Conservation (phyloP, 31 red algal species). For the Porphyra umbilicalis region DNA sequence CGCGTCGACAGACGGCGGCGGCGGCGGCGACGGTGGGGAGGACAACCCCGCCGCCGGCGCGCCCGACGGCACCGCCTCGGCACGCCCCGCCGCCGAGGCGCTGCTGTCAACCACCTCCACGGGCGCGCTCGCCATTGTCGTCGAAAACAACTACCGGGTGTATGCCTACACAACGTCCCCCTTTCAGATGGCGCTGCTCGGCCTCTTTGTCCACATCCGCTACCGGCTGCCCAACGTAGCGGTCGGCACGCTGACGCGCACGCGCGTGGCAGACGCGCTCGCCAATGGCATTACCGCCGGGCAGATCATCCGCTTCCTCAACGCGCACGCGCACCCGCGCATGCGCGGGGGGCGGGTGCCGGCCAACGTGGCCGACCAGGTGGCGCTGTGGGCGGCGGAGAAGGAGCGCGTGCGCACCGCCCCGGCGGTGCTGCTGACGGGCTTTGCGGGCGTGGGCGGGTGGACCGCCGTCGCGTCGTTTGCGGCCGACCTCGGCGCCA, state of each 20-base stretch:
- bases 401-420: constrained; percentile 54
- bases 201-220: constrained; percentile 80
- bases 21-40: not conserved
- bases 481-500: constrained; percentile 37
- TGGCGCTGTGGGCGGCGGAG: constrained; percentile 91
- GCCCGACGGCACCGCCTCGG: not conserved
- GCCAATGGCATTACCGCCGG: constrained; percentile 89
- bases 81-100: constrained; percentile 3
- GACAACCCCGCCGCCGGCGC: constrained; percentile 6
- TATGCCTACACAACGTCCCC: constrained; percentile 88
- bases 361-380: constrained; percentile 77
- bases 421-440: constrained; percentile 61
- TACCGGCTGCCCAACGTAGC: constrained; percentile 83
- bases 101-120: constrained; percentile 13
- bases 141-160: constrained; percentile 97
- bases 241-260: constrained; percentile 73
- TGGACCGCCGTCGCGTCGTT: constrained; percentile 39
- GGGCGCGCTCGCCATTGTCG: constrained; percentile 63
- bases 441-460: constrained; percentile 32
- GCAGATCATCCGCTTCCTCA: constrained; percentile 88
- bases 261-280: constrained; percentile 61
- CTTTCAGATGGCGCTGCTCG: constrained; percentile 86
- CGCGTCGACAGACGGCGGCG: not conserved
- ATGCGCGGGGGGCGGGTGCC: constrained; percentile 71
- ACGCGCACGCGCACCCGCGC: constrained; percentile 64